Conservation (phyloP, 2,329 filamentous ascomycete genomes). For the Trichophyton rubrum region DNA sequence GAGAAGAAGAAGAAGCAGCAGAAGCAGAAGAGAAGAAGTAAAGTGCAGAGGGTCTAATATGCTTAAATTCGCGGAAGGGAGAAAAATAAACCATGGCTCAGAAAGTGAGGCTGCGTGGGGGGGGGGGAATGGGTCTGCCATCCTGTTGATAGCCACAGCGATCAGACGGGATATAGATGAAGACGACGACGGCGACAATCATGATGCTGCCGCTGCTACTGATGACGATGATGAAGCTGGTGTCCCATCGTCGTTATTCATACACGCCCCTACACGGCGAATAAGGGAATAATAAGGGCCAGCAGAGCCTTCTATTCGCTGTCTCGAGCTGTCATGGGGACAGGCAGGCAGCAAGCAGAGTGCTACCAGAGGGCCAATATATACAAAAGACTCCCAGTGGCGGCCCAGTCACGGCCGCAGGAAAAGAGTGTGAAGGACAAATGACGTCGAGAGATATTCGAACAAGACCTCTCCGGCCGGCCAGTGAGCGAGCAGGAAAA, state of each 20-base stretch:
- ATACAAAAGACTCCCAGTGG: not conserved
- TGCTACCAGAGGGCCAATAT: not conserved
- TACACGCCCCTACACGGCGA: not conserved
- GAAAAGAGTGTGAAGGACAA: conserved; percentile 3
- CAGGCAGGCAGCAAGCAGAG: not conserved
- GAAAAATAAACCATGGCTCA: not conserved
- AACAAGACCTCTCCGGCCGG: not conserved
- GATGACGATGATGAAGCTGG: not conserved
- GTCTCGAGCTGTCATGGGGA: not conserved
- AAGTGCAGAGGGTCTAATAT: not conserved
- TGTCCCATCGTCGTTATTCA: not conserved
- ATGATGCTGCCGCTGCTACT: too few relatives aligned
- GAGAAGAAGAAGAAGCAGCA: not conserved
- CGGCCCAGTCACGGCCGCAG: not conserved
- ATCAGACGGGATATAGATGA: not conserved
- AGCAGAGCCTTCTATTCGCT: not conserved
- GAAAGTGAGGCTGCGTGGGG: conserved; percentile 1
- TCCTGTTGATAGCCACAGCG: not conserved
- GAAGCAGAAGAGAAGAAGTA: not conserved
- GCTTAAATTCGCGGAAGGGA: not conserved
- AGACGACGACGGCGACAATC: not conserved
- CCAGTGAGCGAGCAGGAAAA: not conserved
- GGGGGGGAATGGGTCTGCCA: not conserved
- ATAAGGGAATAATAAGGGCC: not conserved
- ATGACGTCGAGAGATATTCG: conserved; percentile 1